Conservation (phyloP, 2,329 filamentous ascomycete genomes). For the Colletotrichum ledebouriae region DNA sequence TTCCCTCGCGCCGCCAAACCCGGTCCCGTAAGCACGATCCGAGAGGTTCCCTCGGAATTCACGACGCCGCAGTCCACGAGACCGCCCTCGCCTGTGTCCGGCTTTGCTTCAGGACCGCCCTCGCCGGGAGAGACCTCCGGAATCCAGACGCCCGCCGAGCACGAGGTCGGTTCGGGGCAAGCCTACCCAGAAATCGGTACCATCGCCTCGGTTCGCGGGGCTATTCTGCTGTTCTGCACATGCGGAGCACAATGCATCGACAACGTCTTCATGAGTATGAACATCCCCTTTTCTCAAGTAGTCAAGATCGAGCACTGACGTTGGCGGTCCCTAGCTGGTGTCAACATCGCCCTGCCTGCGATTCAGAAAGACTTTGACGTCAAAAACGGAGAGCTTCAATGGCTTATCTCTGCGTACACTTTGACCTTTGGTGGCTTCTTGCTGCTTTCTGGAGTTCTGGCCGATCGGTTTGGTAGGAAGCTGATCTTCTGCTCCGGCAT, state of each 20-base stretch:
- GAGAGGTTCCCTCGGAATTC: slow-evolving; percentile 28
- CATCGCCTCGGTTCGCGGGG: slow-evolving; percentile 27
- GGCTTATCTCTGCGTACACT: slow-evolving; percentile 38
- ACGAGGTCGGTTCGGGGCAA: slow-evolving; percentile 25
- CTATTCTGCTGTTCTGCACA: slow-evolving; percentile 27
- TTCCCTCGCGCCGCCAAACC: slow-evolving; percentile 31
- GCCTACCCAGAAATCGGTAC: slow-evolving; percentile 36
- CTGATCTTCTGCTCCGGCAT: slow-evolving; percentile 37
- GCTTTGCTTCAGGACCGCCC: slow-evolving; percentile 19
- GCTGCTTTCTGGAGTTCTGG: slow-evolving; percentile 30
- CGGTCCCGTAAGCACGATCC: slow-evolving; percentile 35
- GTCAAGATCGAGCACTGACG: neutral
- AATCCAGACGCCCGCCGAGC: slow-evolving; percentile 4
- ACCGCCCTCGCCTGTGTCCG: slow-evolving; percentile 28
- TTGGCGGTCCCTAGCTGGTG: neutral
- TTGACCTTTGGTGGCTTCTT: slow-evolving; percentile 36
- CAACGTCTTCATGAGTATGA: slow-evolving; percentile 32
- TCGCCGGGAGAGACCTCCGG: slow-evolving; percentile 18
- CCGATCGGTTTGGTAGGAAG: slow-evolving; percentile 38
- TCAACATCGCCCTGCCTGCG: slow-evolving; percentile 34
- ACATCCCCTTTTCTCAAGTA: too few species aligned
- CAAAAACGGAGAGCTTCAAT: slow-evolving; percentile 29
- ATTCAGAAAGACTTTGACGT: slow-evolving; percentile 32
- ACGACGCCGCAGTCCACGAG: slow-evolving; percentile 37
- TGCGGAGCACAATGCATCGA: slow-evolving; percentile 31